phyloP scores from a whole-genome alignment of 2,329 filamentous ascomycete species.

The Nannizzia gypsea region DNA sequence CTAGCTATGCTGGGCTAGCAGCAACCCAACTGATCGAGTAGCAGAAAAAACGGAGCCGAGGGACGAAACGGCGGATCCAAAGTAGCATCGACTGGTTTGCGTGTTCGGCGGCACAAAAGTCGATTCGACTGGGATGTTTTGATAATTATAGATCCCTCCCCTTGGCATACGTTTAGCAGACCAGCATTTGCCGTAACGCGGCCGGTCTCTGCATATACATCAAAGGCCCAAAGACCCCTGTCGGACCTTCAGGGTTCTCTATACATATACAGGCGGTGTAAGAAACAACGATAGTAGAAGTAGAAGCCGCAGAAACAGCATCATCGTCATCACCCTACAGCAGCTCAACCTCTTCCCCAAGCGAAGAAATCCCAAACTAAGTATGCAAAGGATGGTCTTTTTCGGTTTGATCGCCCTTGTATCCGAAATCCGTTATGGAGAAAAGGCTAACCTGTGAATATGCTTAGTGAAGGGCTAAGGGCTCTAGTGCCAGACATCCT shows the following conservation, averaged over 20 bases:
- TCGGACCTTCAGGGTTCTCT: not conserved
- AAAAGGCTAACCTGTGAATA: not conserved
- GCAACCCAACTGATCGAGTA: not conserved
- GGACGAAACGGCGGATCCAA: constrained; percentile 2
- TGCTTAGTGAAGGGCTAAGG: not conserved
- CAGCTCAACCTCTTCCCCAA: not conserved
- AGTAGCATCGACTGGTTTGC: not conserved
- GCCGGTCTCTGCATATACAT: not conserved
- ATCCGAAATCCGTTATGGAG: not conserved
- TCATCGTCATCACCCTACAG: not conserved
- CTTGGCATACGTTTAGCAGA: not conserved
- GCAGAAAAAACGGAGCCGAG: not conserved
- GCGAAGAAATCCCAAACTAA: not conserved
- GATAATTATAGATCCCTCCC: not conserved
- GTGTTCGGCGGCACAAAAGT: not conserved
- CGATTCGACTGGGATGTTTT: not conserved
- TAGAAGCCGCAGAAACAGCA: too few species aligned
- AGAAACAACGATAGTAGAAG: too few species aligned
- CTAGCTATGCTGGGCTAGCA: not conserved
- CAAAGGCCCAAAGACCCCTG: not conserved
- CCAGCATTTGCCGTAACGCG: not conserved
- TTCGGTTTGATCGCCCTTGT: not conserved
- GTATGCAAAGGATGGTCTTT: not conserved
- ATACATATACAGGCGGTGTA: not conserved
- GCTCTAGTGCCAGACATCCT: not conserved